Evolutionary conservation across 805 yeast genomes (phyloP), one percentile per base, ranked within the genome.

Genomic region (Metschnikowia gelsemii): DNA sequence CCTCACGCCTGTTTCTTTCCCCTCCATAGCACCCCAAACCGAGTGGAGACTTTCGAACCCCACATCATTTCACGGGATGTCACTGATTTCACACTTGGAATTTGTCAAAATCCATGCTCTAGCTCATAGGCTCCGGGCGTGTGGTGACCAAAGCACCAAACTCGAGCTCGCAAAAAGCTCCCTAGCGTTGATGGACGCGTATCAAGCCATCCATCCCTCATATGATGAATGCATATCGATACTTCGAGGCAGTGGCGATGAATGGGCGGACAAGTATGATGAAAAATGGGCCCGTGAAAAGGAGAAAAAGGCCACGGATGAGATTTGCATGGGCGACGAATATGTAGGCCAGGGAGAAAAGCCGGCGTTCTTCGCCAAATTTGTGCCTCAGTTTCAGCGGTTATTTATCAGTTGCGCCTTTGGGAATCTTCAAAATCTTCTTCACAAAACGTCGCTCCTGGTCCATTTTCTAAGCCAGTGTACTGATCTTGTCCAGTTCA

Each of bases 401-500:
- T 37, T 44, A 40, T 51, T 56, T 20, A 43, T 61, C 14, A 47
- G 43, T 19, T 49, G 51, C 1, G 54, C 58, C 14, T 61, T 51
- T 40, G 47, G 46, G 18, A 48, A 44, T 30, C 55, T 57, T 4
- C 34, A 46, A n/a, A 43, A 47, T 24, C 47, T 51, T 19, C 27
- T 62, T 22, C 50, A 48, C 28, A 51, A 47, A 16, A 48, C 49
- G 27, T 32, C 43, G 6, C 42, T 55, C 13, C 27, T 48, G 20
- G 52, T 53, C 16, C 60, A 48, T 19, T 61, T 65, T 45, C 32
- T 52, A 14, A 49, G 51, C 13, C 66, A 60, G 26, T 63, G 66
- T 6, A 42, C 47, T 14, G 54, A 51, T 30, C 39, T 46, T 20
- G 42, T 38, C 9, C 57, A 48, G 25, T 54, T 62, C 33, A 44